Evolutionary conservation across 805 yeast genomes (phyloP), one percentile per base, ranked within the genome.

Genomic region (Starmera caribaea): DNA sequence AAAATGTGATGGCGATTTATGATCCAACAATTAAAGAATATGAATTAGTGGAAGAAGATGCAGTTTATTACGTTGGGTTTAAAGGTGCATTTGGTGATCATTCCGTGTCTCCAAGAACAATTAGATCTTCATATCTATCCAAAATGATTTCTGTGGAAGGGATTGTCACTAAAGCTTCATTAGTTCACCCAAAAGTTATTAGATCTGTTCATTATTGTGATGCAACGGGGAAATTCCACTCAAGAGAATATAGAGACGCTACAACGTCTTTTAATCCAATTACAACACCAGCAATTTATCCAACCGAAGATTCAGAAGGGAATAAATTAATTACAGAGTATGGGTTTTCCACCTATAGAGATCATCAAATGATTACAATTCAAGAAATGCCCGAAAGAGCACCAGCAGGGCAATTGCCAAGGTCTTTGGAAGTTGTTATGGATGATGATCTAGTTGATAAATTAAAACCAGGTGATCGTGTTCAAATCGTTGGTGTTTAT

Each of bases 381-480:
- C 98, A 92, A 61, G 98, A 92, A 65, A 85, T 92, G 86, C 97
- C 98, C 1, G 97, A 92, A 64, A 71, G 81, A 46, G 96, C 97
- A 1, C 98, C 97, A 13, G 95, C 97, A 1, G 98, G 98, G 41
- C 97, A 90, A 63, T 69, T 92, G 46, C 98, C 98, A 30, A 72
- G 97, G 53, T 80, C 95, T 3, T 73, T 92, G 30, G 98, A 92
- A 55, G 82, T 90, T 17, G 76, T 90, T n/a, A 65, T 92, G 52
- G 96, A 90, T 59, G 97, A 89, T 54, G 98, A 92, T 57, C 69
- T 92, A 46, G 97, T 92, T 3, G 98, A 92, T 58, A 66, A 63
- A 41, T 82, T 85, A 36, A 92, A 92, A 58, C 97, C 98, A 0
- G 98, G 98, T 52, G 98, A 92, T 59, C 75, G 98, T 57, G 79